These are phyloP conservation scores for Colletotrichum ledebouriae DNA, from an alignment of 2,329 filamentous ascomycete genomes.

Conservation along the genomic window DNA sequence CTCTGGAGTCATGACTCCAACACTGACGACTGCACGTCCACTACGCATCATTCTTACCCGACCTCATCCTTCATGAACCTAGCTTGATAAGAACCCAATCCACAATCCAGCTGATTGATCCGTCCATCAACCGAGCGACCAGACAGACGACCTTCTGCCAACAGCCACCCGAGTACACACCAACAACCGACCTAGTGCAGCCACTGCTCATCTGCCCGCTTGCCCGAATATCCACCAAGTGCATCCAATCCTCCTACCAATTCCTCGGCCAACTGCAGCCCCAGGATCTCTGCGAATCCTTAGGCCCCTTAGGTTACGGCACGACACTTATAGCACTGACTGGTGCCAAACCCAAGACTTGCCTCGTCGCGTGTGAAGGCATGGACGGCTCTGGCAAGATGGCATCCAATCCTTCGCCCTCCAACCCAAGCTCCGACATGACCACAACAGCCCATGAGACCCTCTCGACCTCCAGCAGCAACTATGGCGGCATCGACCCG, in stretches of 20 bases:
- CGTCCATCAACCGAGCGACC: not conserved
- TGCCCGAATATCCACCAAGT: not conserved
- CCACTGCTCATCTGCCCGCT: not conserved
- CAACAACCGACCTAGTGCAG: not conserved
- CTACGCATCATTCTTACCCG: slow-evolving; percentile 20
- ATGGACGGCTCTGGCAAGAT: slow-evolving; percentile 27
- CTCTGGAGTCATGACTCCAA: slow-evolving; percentile 37
- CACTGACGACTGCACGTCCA: slow-evolving; percentile 22
- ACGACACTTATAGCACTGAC: not conserved
- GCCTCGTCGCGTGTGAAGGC: not conserved
- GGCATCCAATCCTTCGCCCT: slow-evolving; percentile 26
- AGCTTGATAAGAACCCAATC: slow-evolving; percentile 15
- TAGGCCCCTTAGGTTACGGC: not conserved
- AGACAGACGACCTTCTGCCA: not conserved
- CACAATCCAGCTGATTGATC: slow-evolving; percentile 6
- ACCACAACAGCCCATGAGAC: slow-evolving; percentile 15
- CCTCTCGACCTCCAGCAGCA: slow-evolving; percentile 28
- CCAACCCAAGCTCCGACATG: slow-evolving; percentile 10
- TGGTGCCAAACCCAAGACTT: not conserved
- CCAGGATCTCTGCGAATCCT: not conserved
- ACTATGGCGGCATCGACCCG: slow-evolving; percentile 53
- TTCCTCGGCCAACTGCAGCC: not conserved
- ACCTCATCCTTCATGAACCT: slow-evolving; percentile 18
- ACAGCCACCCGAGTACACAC: not conserved
- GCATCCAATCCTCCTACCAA: not conserved